These are phyloP conservation scores for Filobasidium floriforme DNA, from an alignment of 768 basidiomycete species.

Conservation along the genomic window DNA sequence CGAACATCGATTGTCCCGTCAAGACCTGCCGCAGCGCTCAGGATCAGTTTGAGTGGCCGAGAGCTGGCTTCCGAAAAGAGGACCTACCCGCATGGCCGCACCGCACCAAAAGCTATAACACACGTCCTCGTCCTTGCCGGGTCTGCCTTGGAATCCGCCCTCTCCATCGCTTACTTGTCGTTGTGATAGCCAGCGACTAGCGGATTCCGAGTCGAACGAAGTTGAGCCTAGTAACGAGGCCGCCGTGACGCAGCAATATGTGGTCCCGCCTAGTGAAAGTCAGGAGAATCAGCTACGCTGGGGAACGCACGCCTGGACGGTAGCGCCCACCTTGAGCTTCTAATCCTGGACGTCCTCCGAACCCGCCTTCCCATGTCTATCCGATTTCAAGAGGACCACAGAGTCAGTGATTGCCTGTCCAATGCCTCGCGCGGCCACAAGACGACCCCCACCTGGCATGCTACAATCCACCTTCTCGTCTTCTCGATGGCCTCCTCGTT, in stretches of 20 bases:
- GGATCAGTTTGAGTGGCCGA: slow-evolving; percentile 13
- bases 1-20: slow-evolving; percentile 55
- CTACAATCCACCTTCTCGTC: slow-evolving; percentile 57
- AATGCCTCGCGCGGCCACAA: not conserved
- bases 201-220: slow-evolving; percentile 22
- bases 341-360: slow-evolving; percentile 67
- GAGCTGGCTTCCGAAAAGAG: slow-evolving; percentile 5
- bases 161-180: slow-evolving; percentile 53
- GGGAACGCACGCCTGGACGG: too few relatives aligned
- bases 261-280: slow-evolving; percentile 67
- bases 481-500: not conserved
- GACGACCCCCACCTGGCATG: slow-evolving; percentile 59
- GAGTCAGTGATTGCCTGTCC: slow-evolving; percentile 3
- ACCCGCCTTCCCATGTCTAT: slow-evolving; percentile 88
- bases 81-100: slow-evolving; percentile 63
- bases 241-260: slow-evolving; percentile 80
- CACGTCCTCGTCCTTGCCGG: slow-evolving; percentile 77
- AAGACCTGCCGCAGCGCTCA: slow-evolving; percentile 55
- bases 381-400: not conserved
- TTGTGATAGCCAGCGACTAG: slow-evolving; percentile 52
- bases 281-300: not conserved
- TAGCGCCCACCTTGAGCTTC: slow-evolving; percentile 74
- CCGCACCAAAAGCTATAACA: slow-evolving; percentile 98
- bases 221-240: slow-evolving; percentile 26
- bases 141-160: slow-evolving; percentile 82